Percentiles rank a stretch among this genome's conserved stretches.
Evolutionary conservation across 495 filamentous ascomycete species (phyloP).

Genomic region (Penicillium psychrofluorescens): DNA sequence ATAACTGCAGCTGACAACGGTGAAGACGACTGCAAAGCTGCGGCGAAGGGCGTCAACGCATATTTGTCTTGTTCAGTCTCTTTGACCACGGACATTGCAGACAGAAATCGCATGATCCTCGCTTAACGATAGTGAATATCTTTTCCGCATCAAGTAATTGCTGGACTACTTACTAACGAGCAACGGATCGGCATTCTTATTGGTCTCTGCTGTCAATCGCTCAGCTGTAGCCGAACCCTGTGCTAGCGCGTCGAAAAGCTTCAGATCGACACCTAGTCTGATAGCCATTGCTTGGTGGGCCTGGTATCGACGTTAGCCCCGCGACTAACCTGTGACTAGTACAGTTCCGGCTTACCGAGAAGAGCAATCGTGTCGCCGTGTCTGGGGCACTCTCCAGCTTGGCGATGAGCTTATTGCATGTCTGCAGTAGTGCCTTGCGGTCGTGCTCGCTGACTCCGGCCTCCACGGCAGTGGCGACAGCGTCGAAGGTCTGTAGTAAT

Average conservation of each 20-base stretch:
- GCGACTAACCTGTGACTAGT: neutral
- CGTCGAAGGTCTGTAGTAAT: constrained; percentile 4
- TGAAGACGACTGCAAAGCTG: constrained; percentile 8
- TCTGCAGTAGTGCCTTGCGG: constrained; percentile 7
- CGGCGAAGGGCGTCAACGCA: constrained; percentile 3
- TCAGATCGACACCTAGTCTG: constrained; percentile 12
- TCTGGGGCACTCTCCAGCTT: constrained; percentile 5
- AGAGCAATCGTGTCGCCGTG: constrained; percentile 4
- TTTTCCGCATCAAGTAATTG: neutral
- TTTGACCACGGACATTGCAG: constrained; percentile 7
- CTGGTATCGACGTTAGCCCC: constrained; percentile 1
- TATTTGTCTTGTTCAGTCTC: constrained; percentile 6
- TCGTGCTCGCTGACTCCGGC: neutral
- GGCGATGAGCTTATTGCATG: constrained; percentile 10
- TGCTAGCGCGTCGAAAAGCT: constrained; percentile 14
- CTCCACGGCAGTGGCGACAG: neutral
- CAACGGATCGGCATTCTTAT: constrained; percentile 5
- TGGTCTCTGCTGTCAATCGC: constrained; percentile 1
- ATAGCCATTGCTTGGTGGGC: constrained; percentile 15
- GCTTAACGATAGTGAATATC: neutral
- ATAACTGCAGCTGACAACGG: constrained; percentile 9
- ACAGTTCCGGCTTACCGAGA: constrained; percentile 9
- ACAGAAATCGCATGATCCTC: constrained; percentile 9
- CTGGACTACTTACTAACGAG: constrained; percentile 10
- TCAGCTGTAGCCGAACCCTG: neutral